Base-by-base conservation (phyloP, 1,284 basidiomycete species). In the Ceratobasidium sp. region DNA sequence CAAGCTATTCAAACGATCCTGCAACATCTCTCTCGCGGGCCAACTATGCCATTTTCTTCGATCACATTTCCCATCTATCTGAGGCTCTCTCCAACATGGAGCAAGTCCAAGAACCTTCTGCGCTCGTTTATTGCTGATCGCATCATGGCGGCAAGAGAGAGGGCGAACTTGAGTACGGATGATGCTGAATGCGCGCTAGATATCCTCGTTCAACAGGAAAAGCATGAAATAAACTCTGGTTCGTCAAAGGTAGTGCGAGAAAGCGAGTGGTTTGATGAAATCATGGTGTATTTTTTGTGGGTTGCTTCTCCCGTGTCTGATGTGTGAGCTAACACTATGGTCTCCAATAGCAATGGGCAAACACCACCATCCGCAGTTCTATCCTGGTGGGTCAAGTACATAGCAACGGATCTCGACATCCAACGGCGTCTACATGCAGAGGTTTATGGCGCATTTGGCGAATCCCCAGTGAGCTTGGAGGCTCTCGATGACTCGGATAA, bases 191-290 rank as follows among this genome's bases (percentile, higher is more conserved):
- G 50, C n/a, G 50, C 50, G 18, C 3, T 67, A 1, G 64, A 67
- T 23, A 67, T 67, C 50, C 36, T 67, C 26, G 28, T 67, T 30
- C 64, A 55, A 30, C 64, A 52, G 26, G 64, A 67, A n/a, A n/a
- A n/a, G n/a, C n/a, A n/a, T n/a, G n/a, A n/a, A 28, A 36, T 26
- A 32, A 14, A 39, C 6, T 30, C 59, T 18, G 59, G 28, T 9
- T 16, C 36, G 5, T 48, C 45, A 12, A 32, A 46, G 6, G 26
- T 23, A 4, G 12, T 52, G 23, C 18, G n/a, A 9, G 36, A 52
- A 36, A n/a, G 30, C 30, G 60, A 62, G 43, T 34, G 23, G 43
- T 48, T 62, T 18, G 64, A 67, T 8, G 64, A 67, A n/a, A n/a
- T 67, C 18, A 16, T 53, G 50, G 36, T 41, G 9, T 67, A 41